Conservation (phyloP, 2,329 filamentous ascomycete genomes). For the Hypomyces perniciosus region DNA sequence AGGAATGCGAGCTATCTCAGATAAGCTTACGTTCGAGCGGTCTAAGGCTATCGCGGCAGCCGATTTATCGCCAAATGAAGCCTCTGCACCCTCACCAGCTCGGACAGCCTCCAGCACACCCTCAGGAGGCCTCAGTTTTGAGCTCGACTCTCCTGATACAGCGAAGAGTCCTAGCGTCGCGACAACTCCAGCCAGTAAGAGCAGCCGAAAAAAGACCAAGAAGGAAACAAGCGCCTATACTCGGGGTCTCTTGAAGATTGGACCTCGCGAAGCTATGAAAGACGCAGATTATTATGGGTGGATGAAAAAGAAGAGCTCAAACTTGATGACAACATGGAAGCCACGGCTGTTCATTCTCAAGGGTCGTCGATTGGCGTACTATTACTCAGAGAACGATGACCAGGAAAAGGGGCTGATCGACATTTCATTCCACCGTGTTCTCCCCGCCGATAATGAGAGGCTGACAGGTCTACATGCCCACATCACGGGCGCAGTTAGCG, state of each 20-base stretch:
- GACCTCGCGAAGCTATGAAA: conserved; percentile 75
- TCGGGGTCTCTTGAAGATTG: conserved; percentile 74
- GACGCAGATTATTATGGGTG: conserved; percentile 91
- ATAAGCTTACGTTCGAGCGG: conserved; percentile 56
- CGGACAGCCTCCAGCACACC: conserved; percentile 71
- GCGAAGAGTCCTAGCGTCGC: conserved; percentile 50
- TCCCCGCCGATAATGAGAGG: conserved; percentile 86
- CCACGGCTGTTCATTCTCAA: conserved; percentile 91
- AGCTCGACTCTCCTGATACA: conserved; percentile 67
- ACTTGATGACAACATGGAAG: conserved; percentile 97
- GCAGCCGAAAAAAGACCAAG: conserved; percentile 67
- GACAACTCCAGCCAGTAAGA: conserved; percentile 42
- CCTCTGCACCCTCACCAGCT: conserved; percentile 57
- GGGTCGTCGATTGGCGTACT: conserved; percentile 87
- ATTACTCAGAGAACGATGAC: conserved; percentile 87
- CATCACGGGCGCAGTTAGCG: conserved; percentile 71
- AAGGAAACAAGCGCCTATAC: conserved; percentile 94
- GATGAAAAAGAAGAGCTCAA: conserved; percentile 99
- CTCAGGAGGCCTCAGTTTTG: conserved; percentile 63
- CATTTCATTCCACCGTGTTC: conserved; percentile 94
- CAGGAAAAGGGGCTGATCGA: conserved; percentile 95
- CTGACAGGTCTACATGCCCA: conserved; percentile 88
- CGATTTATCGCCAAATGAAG: conserved; percentile 47
- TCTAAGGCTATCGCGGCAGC: conserved; percentile 44
- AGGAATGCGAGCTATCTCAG: conserved; percentile 80